These are phyloP conservation scores for Pleurotus citrinopileatus DNA, from an alignment of 768 basidiomycete species.

Conservation along the genomic window DNA sequence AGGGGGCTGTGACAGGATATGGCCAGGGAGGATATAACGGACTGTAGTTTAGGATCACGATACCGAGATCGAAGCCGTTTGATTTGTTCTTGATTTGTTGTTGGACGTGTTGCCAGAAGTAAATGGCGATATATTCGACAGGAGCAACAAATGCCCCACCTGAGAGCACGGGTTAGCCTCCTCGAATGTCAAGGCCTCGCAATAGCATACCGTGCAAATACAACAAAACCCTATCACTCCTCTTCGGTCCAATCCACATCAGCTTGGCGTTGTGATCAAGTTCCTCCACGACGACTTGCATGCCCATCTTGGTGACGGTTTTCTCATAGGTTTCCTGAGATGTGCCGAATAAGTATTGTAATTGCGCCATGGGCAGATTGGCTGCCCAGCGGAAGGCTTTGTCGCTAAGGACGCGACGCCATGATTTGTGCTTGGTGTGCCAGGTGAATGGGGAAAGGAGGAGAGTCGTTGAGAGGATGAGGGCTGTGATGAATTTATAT, in stretches of 20 bases:
- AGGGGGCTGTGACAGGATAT: background rate
- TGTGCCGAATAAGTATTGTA: conserved; percentile 14
- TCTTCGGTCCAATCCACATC: conserved; percentile 21
- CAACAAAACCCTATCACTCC: conserved; percentile 18
- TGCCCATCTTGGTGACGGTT: background rate
- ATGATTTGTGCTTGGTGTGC: conserved; percentile 6
- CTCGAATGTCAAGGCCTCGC: background rate
- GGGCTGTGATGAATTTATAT: background rate
- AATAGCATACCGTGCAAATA: conserved; percentile 15
- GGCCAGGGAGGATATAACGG: background rate
- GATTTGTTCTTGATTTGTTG: conserved; percentile 12
- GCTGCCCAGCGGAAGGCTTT: background rate
- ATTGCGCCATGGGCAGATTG: conserved; percentile 2
- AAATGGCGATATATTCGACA: background rate
- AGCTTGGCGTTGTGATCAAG: conserved; percentile 16
- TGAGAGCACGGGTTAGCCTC: background rate
- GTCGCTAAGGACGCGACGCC: conserved; percentile 6
- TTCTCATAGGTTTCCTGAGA: conserved; percentile 12
- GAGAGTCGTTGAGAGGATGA: background rate
- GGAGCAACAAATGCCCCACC: conserved; percentile 20
- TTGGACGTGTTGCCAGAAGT: conserved; percentile 19
- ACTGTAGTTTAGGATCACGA: conserved; percentile 21
- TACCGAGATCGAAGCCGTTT: conserved; percentile 15
- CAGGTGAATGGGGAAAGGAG: background rate
- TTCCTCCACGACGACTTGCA: conserved; percentile 14